Evolutionary conservation across 345 rosid genomes (phyloP).

Genomic region (Cardiospermum halicacabum): DNA sequence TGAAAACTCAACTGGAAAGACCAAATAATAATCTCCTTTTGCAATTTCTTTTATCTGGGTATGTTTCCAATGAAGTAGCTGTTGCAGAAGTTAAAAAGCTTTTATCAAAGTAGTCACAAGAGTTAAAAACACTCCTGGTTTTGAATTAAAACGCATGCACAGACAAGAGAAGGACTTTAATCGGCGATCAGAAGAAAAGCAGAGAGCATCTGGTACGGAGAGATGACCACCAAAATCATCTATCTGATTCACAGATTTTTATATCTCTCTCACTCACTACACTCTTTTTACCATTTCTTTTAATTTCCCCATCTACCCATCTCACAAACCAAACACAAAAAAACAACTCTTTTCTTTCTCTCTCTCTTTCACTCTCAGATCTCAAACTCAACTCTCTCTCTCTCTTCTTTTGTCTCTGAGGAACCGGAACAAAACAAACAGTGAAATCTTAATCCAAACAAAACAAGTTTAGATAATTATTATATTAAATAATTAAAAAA

Average conservation of each 20-base stretch:
- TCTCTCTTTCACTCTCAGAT: constrained; percentile 11
- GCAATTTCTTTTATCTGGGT: not conserved
- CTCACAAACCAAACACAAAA: constrained; percentile 18
- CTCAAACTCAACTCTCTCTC: constrained; percentile 16
- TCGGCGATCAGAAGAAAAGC: not conserved
- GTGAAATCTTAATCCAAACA: constrained; percentile 20
- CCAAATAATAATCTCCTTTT: too few relatives aligned
- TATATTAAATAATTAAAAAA: not conserved
- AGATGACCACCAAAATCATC: constrained; percentile 9
- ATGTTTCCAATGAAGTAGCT: constrained; percentile 12
- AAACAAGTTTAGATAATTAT: not conserved
- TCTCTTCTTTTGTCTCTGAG: constrained; percentile 7
- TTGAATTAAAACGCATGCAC: too few relatives aligned
- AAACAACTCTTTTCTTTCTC: constrained; percentile 1
- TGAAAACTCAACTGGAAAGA: too few relatives aligned
- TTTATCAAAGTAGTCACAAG: not conserved
- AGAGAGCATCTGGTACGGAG: constrained; percentile 4
- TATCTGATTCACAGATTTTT: constrained; percentile 6
- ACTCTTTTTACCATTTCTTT: not conserved
- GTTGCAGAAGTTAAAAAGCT: constrained; percentile 8
- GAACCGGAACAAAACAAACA: constrained; percentile 39
- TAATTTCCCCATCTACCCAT: constrained; percentile 11
- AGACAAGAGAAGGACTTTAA: not conserved
- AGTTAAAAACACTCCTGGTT: not conserved
- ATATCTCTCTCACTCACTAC: not conserved